phyloP scores from a whole-genome alignment of 345 rosid species.

The Theobroma cacao region DNA sequence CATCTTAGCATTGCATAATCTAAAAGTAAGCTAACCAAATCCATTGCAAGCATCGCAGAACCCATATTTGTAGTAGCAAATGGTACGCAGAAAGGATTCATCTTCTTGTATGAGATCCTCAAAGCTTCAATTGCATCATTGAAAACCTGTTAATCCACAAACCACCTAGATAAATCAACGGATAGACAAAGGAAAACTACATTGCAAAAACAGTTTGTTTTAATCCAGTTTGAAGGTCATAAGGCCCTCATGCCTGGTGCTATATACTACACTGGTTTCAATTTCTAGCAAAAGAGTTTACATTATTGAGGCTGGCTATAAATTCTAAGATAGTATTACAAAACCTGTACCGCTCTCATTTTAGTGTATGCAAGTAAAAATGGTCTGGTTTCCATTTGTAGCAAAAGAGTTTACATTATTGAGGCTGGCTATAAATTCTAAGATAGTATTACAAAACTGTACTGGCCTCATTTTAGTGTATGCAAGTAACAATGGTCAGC shows the following conservation, averaged over 20 bases:
- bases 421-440: background rate
- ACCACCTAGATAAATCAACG: background rate
- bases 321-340: background rate
- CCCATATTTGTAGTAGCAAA: conserved; percentile 99
- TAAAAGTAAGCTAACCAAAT: conserved; percentile 60
- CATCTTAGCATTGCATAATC: conserved; percentile 8
- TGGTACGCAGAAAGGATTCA: conserved; percentile 97
- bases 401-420: background rate
- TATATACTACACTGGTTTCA: background rate
- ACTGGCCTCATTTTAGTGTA: background rate
- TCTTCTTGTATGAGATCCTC: conserved; percentile 79
- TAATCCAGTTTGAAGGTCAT: background rate
- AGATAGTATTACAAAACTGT: background rate
- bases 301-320: background rate
- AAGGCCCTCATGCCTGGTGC: background rate
- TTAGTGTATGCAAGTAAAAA: background rate
- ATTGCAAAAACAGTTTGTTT: background rate
- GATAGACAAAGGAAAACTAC: background rate
- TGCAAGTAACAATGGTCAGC: background rate
- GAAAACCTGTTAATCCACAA: conserved; percentile 60
- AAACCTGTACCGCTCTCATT: background rate
- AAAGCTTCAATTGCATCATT: conserved; percentile 88
- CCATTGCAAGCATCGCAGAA: conserved; percentile 98
- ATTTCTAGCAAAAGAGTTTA: background rate
- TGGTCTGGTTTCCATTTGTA: background rate